Conservation (phyloP, 163 green algal species). For the Coccomyxa subellipsoidea region DNA sequence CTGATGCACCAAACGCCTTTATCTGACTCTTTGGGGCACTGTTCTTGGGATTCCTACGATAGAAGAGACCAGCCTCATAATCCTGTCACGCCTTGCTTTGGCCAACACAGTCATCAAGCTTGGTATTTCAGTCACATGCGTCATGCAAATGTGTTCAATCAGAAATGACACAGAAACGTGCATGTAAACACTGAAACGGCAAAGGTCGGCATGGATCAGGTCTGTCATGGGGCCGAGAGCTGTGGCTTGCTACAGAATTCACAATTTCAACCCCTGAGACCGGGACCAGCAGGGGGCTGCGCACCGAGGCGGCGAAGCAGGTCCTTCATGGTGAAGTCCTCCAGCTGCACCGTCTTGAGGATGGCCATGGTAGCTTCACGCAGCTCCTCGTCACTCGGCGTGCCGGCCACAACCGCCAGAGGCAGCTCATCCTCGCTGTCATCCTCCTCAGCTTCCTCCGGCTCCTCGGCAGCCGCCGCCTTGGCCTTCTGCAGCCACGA, state of each 20-base stretch:
- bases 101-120: too few species aligned
- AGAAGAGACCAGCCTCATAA: background rate
- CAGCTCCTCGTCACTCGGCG: background rate
- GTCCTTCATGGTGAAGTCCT: conserved; percentile 28
- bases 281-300: background rate
- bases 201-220: too few species aligned
- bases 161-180: too few species aligned
- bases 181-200: too few species aligned
- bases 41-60: background rate
- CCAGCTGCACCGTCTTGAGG: conserved; percentile 15
- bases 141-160: too few species aligned
- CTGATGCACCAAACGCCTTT: background rate
- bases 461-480: background rate
- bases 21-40: background rate
- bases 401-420: background rate
- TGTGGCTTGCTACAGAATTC: background rate
- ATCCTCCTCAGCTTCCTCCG: conserved; percentile 10
- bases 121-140: too few species aligned
- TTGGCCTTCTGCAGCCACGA: background rate
- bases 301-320: conserved; percentile 21
- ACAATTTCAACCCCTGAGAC: background rate
- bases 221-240: too few species aligned
- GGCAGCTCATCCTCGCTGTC: conserved; percentile 18
- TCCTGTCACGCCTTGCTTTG: too few species aligned
- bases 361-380: conserved; percentile 6